These are phyloP conservation scores for Cupressus sempervirens DNA, from an alignment of 75 land plant genomes.

Conservation along the genomic window DNA sequence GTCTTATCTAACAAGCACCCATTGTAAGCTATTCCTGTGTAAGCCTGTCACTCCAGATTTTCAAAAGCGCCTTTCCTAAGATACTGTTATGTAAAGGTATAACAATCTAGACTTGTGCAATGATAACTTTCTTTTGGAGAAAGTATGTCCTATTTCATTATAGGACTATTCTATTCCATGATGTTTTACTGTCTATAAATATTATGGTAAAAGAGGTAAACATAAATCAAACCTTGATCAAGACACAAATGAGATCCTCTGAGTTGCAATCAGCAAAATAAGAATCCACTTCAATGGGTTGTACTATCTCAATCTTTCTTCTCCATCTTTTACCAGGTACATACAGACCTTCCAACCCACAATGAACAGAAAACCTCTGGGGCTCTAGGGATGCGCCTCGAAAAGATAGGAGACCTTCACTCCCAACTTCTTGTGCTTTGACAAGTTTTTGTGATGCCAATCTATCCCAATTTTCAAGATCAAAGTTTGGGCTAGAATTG, in stretches of 20 bases:
- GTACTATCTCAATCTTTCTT: slow-evolving; percentile 77
- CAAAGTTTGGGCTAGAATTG: slow-evolving; percentile 37
- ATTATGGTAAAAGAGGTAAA: background rate
- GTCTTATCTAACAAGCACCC: background rate
- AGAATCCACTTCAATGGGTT: slow-evolving; percentile 79
- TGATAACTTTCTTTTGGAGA: background rate
- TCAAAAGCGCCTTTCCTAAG: background rate
- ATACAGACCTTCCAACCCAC: slow-evolving; percentile 94
- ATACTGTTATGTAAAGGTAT: background rate
- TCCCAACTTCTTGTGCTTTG: slow-evolving; percentile 47
- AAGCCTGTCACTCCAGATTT: background rate
- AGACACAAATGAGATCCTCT: slow-evolving; percentile 88
- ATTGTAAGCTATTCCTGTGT: background rate
- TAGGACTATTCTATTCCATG: background rate
- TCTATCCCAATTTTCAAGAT: slow-evolving; percentile 68
- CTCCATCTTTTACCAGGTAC: slow-evolving; percentile 95
- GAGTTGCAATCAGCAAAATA: slow-evolving; percentile 89
- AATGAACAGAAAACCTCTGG: slow-evolving; percentile 82
- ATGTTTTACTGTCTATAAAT: background rate
- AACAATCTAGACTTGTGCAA: background rate
- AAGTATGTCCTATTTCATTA: background rate
- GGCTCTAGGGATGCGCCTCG: slow-evolving; percentile 85
- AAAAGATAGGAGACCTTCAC: slow-evolving; percentile 78
- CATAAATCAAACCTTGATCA: slow-evolving; percentile 60
- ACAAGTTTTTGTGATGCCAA: slow-evolving; percentile 41